These are phyloP conservation scores for Rhizophagus prolifer DNA, from an alignment of 192 early-diverging fungal species.

Conservation along the genomic window DNA sequence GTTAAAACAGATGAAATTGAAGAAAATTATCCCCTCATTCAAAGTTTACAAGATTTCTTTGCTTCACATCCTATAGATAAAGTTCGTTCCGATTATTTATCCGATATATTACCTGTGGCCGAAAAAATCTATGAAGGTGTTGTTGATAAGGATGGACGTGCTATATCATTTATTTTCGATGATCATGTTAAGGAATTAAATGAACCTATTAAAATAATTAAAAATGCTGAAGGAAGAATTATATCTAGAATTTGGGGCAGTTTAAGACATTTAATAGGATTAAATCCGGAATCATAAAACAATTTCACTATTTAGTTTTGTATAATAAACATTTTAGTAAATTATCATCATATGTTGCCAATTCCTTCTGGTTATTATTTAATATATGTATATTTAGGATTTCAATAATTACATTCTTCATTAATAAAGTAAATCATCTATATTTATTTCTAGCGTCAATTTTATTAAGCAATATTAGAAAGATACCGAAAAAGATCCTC, in stretches of 20 bases:
- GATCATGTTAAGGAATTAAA: not conserved
- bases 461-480: too few species aligned
- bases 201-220: not conserved
- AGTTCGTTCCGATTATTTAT: not conserved
- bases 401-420: too few species aligned
- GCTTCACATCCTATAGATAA: slow-evolving; percentile 1
- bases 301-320: too few species aligned
- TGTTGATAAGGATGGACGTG: not conserved
- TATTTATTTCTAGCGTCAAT: too few species aligned
- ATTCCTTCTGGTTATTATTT: too few species aligned
- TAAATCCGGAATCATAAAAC: not conserved
- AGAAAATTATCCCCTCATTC: not conserved
- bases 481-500: too few species aligned
- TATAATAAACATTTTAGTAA: too few species aligned
- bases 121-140: slow-evolving; percentile 8
- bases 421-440: too few species aligned
- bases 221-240: not conserved
- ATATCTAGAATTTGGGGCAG: not conserved
- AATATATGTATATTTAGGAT: too few species aligned
- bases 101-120: not conserved
- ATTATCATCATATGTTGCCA: too few species aligned
- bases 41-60: not conserved
- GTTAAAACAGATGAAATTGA: not conserved
- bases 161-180: not conserved
- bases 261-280: not conserved